These are phyloP conservation scores for Zizania latifolia DNA, from an alignment of 176 grass and related monocot species.

Conservation along the genomic window DNA sequence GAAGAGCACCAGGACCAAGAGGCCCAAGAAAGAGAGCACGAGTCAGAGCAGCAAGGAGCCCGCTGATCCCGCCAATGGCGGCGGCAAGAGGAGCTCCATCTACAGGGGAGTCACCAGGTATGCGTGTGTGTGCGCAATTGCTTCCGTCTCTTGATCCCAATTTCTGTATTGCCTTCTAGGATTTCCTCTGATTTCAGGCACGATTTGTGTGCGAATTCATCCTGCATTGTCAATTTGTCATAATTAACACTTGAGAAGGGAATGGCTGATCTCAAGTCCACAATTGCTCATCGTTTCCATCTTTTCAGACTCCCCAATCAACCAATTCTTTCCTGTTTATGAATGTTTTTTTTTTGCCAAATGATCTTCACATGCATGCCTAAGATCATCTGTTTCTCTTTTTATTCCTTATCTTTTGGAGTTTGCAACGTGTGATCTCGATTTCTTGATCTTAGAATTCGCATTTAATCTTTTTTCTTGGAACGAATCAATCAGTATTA, in stretches of 20 bases:
- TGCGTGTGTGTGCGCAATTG: not conserved
- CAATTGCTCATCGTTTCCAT: not conserved
- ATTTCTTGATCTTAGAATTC: not conserved
- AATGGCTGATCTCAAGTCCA: not conserved
- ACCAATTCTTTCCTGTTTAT: not conserved
- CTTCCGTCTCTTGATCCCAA: not conserved
- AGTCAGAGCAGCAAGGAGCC: constrained; percentile 9
- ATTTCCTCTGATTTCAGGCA: not conserved
- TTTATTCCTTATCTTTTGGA: not conserved
- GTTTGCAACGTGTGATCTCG: not conserved
- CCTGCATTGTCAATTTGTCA: constrained; percentile 10
- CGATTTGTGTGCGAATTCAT: no score
- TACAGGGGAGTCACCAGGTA: constrained; percentile 95
- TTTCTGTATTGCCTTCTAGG: not conserved
- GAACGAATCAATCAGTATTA: constrained; percentile 1
- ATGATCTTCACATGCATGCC: constrained; percentile 14
- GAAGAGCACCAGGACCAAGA: constrained; percentile 46
- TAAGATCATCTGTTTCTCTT: not conserved
- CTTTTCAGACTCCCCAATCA: not conserved
- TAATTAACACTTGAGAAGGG: not conserved
- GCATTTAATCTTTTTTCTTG: not conserved
- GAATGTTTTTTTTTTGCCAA: not conserved
- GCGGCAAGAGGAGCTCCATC: constrained; percentile 71
- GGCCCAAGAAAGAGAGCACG: constrained; percentile 26
- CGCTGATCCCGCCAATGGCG: constrained; percentile 18